A percentile compares a stretch with the other conserved stretches of the same genome.
These are phyloP conservation scores for Dipteronia sinensis DNA, from an alignment of 345 rosid genomes.

Conservation along the genomic window DNA sequence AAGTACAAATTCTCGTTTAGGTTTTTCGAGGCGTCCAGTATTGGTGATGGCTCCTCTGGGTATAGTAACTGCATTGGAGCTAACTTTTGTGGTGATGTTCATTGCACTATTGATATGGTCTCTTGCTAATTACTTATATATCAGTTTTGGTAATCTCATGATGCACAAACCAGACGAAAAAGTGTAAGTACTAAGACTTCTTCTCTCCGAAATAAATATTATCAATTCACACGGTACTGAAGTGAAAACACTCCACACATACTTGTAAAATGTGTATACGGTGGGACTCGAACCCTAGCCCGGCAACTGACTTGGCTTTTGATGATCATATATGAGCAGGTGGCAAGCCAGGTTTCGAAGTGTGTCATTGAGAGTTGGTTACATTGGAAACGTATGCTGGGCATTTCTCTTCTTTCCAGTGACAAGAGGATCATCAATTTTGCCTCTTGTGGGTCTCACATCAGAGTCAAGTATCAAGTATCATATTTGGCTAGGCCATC, in stretches of 20 bases:
- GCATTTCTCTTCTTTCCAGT: conserved; percentile 77
- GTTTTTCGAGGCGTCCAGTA: conserved; percentile 34
- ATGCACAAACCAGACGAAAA: conserved; percentile 35
- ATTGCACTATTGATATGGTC: conserved; percentile 59
- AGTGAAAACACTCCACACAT: too few relatives aligned
- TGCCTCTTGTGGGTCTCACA: conserved; percentile 57
- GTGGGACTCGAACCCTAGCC: too few relatives aligned
- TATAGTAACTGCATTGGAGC: conserved; percentile 54
- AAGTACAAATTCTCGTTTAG: background rate
- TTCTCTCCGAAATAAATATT: too few relatives aligned
- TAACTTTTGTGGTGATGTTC: conserved; percentile 52
- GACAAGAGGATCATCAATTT: conserved; percentile 59
- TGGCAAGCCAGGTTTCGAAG: conserved; percentile 62
- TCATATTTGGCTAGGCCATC: conserved; percentile 75
- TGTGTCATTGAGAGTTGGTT: conserved; percentile 55
- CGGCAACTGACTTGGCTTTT: too few relatives aligned
- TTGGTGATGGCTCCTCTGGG: conserved; percentile 66
- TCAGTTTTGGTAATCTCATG: conserved; percentile 53
- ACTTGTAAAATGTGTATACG: too few relatives aligned
- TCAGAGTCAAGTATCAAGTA: conserved; percentile 74
- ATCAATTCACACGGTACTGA: too few relatives aligned
- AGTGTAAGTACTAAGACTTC: conserved; percentile 29
- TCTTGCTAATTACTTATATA: conserved; percentile 45
- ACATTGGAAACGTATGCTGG: conserved; percentile 62
- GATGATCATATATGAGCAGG: conserved; percentile 22